Conservation (phyloP, 106 monocot genomes). For the Dioscorea dumetorum region DNA sequence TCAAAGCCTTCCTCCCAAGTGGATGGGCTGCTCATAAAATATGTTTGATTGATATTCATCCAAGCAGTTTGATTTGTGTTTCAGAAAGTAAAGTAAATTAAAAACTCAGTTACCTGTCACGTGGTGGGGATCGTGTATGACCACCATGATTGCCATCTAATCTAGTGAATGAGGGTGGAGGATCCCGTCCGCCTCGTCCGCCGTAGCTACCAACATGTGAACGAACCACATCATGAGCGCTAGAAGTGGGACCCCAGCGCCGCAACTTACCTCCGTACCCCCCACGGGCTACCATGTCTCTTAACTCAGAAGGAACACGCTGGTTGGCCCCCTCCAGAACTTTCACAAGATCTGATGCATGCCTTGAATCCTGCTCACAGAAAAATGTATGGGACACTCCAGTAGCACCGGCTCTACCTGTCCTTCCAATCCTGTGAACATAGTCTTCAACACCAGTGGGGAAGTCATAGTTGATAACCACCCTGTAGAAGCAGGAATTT, state of each 20-base stretch:
- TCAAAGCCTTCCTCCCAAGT: too few relatives aligned
- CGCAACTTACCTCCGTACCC: slow-evolving; percentile 51
- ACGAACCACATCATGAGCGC: slow-evolving; percentile 19
- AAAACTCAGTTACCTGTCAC: slow-evolving; percentile 23
- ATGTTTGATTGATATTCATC: not conserved
- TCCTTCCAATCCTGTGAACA: slow-evolving; percentile 94
- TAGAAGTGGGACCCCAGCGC: slow-evolving; percentile 50
- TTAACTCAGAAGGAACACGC: slow-evolving; percentile 64
- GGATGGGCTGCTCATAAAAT: too few relatives aligned
- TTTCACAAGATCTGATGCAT: slow-evolving; percentile 76
- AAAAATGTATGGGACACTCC: slow-evolving; percentile 89
- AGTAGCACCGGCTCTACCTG: slow-evolving; percentile 90
- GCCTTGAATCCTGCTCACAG: slow-evolving; percentile 69
- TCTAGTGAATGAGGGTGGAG: slow-evolving; percentile 14
- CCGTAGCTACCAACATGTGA: slow-evolving; percentile 13
- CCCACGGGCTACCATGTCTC: slow-evolving; percentile 54
- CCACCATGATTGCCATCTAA: slow-evolving; percentile 10
- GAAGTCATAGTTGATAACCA: slow-evolving; percentile 91
- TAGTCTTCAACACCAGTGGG: slow-evolving; percentile 95
- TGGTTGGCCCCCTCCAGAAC: slow-evolving; percentile 81
- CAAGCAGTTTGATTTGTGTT: not conserved
- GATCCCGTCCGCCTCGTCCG: slow-evolving; percentile 21
- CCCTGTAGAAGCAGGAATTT: slow-evolving; percentile 31
- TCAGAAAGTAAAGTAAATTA: not conserved
- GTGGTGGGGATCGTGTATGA: slow-evolving; percentile 17